Evolutionary conservation across 148 eudicot genomes (phyloP), one percentile per base, ranked within the genome.

Genomic region (Heliamphora exappendiculata): DNA sequence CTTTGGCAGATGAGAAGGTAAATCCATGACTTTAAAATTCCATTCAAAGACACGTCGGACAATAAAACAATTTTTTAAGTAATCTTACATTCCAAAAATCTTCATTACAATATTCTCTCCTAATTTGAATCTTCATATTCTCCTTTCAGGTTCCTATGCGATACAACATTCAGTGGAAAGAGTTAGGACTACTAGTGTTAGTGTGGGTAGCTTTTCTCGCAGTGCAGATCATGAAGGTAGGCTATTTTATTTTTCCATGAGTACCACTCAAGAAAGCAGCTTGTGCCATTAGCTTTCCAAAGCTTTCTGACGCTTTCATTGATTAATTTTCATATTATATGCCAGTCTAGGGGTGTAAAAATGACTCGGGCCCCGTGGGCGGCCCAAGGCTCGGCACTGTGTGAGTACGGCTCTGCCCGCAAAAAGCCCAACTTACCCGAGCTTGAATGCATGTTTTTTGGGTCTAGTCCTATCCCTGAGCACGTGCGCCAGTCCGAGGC

Each of bases 121-220:
- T 50, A 1, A 10, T 49, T 59, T 78, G 58, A 78, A 55, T 37
- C 19, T 31, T 17, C 62, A 16, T 0, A 41, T 34, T 76, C 37
- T 34, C 70, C 51, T 19, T 45, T 53, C 87, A 92, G 94, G 92
- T 88, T 59, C 59, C 90, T 19, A 39, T 90, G 33, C 28, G 82
- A 1, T 29, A 80, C 74, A 92, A 90, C 78, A 75, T 92, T 53
- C 86, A 77, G 76, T 92, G 97, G 97, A 87, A 90, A 80, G 90
- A 92, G 72, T 75, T 90, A 1, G 71, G 81, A 34, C 75, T 90
- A 51, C 90, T 92, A 34, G 57, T 82, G 22, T 84, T 81, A 51
- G 94, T 92, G 63, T 92, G 97, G 97, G 72, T 90, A 7, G 85
- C 89, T 14, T 88, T 90, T 65, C 94, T 92, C 31, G 76, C 74